These are phyloP conservation scores for Barnettozyma hawaiiensis DNA, from an alignment of 1,139 yeast species.

Conservation along the genomic window DNA sequence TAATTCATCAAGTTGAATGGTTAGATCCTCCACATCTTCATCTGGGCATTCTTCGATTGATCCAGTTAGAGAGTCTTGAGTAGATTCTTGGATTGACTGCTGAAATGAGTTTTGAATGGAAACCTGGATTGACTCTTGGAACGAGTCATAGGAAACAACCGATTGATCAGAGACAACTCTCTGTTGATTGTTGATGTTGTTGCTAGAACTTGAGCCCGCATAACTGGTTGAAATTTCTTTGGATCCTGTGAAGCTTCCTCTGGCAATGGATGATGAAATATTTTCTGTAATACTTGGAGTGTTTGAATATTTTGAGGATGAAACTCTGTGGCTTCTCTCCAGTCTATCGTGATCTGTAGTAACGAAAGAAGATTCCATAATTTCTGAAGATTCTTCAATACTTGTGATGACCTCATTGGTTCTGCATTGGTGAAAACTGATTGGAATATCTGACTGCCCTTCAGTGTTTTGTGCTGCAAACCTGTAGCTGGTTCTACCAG, in stretches of 20 bases:
- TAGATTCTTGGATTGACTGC: too few species aligned
- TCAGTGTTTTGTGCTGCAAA: neutral
- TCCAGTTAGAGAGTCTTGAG: conserved; percentile 6
- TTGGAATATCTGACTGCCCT: neutral
- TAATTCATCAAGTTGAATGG: neutral
- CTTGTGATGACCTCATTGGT: neutral
- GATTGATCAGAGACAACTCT: conserved; percentile 11
- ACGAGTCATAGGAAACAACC: neutral
- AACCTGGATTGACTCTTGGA: conserved; percentile 12
- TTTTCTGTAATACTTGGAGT: neutral
- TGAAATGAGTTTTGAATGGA: too few species aligned
- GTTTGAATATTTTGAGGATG: conserved; percentile 3
- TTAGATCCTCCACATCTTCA: neutral
- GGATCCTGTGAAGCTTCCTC: neutral
- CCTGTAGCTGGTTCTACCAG: conserved; percentile 4
- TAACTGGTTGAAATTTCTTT: neutral
- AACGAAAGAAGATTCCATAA: too few species aligned
- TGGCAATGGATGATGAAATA: neutral
- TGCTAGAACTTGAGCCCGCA: neutral
- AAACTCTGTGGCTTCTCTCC: neutral
- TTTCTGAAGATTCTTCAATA: neutral
- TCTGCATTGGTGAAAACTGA: conserved; percentile 1
- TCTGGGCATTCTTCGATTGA: neutral
- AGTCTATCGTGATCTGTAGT: neutral
- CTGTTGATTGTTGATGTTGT: neutral